These are phyloP conservation scores for Mucor mucedo DNA, from an alignment of 371 early-diverging fungal genomes.

Conservation along the genomic window DNA sequence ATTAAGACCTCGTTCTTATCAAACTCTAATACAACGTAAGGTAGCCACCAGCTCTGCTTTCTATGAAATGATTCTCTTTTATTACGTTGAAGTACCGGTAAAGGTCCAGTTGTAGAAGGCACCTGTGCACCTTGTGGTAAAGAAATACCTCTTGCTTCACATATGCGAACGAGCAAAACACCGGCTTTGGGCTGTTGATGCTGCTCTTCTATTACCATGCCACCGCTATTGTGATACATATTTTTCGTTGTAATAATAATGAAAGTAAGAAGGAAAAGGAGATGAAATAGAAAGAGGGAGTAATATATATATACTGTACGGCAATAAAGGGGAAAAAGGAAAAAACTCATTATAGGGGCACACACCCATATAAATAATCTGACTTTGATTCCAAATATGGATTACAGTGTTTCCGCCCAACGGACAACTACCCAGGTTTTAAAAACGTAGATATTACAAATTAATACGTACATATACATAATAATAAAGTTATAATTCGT, in stretches of 20 bases:
- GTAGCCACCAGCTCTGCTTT: conserved; percentile 79
- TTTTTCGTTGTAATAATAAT: background rate
- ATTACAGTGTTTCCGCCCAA: no score
- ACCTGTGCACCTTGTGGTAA: conserved; percentile 42
- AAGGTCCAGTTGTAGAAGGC: conserved; percentile 16
- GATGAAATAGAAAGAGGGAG: background rate
- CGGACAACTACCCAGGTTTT: no score
- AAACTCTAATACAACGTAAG: conserved; percentile 90
- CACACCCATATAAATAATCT: background rate
- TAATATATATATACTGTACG: background rate
- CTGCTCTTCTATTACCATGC: background rate
- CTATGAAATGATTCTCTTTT: conserved; percentile 69
- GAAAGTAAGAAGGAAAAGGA: background rate
- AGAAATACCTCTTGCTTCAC: conserved; percentile 79
- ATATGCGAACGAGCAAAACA: conserved; percentile 78
- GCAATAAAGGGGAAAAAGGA: background rate
- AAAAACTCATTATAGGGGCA: conserved; percentile 1
- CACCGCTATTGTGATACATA: background rate
- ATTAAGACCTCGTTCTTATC: conserved; percentile 93
- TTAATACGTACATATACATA: no score
- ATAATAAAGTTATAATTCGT: no score
- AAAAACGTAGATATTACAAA: no score
- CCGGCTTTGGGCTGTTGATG: conserved; percentile 59
- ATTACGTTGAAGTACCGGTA: conserved; percentile 41
- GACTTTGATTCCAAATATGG: background rate